Conservation (phyloP, 352 stramenopile genomes). For the Globisporangium nunn region DNA sequence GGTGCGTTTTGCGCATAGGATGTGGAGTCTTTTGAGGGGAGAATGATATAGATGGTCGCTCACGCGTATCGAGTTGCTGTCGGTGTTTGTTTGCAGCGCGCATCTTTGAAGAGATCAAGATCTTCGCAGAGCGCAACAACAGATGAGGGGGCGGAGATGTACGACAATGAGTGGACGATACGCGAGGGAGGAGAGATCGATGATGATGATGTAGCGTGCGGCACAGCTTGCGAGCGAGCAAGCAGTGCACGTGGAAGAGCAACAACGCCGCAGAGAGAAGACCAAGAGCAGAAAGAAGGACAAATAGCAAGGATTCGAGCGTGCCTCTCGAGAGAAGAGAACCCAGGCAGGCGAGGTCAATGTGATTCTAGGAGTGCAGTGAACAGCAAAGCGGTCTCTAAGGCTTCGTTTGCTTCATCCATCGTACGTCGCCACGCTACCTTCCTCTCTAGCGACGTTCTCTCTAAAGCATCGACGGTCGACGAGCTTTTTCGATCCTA, state of each 20-base stretch:
- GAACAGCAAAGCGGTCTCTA: neutral
- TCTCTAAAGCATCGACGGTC: no score
- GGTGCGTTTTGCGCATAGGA: slow-evolving; percentile 22
- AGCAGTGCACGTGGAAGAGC: neutral
- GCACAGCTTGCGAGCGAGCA: slow-evolving; percentile 1
- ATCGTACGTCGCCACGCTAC: neutral
- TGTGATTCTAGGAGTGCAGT: slow-evolving; percentile 13
- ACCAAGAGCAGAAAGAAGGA: neutral
- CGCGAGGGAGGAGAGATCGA: neutral
- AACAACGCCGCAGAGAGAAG: neutral
- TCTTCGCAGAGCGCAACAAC: slow-evolving; percentile 63
- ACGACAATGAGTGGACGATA: slow-evolving; percentile 1
- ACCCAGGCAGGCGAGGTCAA: slow-evolving; percentile 1
- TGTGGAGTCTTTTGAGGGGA: no score
- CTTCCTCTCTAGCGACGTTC: no score
- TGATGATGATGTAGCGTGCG: neutral
- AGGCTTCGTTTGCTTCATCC: neutral
- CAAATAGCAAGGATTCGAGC: neutral
- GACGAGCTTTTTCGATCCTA: neutral
- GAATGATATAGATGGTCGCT: no score
- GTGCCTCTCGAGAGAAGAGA: slow-evolving; percentile 14
- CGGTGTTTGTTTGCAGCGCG: slow-evolving; percentile 30
- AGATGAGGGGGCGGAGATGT: slow-evolving; percentile 31
- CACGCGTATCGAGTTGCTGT: neutral
- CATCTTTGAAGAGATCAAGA: slow-evolving; percentile 86